Conservation (phyloP, 2,329 filamentous ascomycete genomes). For the Didymella glomerata region DNA sequence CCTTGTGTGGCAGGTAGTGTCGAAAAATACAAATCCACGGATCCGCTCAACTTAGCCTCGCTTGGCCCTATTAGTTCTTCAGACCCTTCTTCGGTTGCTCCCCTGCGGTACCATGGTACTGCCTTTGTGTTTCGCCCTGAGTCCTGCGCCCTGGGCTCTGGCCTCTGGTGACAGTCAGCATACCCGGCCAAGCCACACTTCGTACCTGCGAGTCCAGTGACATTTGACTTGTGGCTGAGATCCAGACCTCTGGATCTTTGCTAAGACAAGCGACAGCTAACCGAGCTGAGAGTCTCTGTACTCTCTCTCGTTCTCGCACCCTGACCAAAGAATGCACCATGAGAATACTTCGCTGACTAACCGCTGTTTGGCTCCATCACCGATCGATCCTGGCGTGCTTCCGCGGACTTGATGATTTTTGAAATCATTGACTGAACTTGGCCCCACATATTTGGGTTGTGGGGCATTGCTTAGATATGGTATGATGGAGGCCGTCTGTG, state of each 20-base stretch:
- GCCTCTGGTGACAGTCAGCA: background rate
- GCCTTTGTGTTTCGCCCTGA: background rate
- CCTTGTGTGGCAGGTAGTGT: background rate
- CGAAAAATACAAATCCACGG: background rate
- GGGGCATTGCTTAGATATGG: background rate
- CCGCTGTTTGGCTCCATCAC: background rate
- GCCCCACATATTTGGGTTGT: background rate
- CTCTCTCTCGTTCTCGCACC: background rate
- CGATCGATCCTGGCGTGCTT: background rate
- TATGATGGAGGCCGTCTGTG: background rate
- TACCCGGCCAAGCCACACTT: conserved; percentile 1
- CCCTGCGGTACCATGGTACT: background rate
- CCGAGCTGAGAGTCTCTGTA: background rate
- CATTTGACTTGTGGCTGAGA: background rate
- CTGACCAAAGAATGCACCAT: background rate
- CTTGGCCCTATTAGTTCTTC: background rate
- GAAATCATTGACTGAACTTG: background rate
- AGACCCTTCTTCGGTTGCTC: background rate
- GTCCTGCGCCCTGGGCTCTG: background rate
- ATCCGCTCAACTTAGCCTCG: background rate
- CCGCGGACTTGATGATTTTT: background rate
- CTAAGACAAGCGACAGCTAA: background rate
- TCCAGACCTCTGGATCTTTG: background rate
- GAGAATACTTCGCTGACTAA: background rate
- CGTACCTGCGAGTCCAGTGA: no score